Evolutionary conservation across 306 rosid genomes (phyloP), one percentile per base, ranked within the genome.

Genomic region (Quercus wislizeni): DNA sequence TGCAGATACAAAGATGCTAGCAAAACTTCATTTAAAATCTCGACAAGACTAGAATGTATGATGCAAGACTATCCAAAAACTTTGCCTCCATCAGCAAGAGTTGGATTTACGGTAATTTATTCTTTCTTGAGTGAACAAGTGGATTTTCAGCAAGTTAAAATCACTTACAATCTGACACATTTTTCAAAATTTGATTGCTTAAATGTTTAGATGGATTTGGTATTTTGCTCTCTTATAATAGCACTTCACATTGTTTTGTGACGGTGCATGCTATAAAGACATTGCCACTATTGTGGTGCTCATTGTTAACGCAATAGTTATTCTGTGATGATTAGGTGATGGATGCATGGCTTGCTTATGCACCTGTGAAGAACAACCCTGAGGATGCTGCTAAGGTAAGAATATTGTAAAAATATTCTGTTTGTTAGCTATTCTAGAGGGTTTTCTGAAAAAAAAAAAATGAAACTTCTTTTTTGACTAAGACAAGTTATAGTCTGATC

Each of bases 331-430:
- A 52, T 79, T 41, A 95, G 99, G 97, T 90, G 69, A 87, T 91
- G 94, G 99, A 93, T 79, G 14, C 94, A 74, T 95, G 98, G 98
- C 85, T 95, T 89, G 98, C 98, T 84, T 93, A 95, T 89, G 97
- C 97, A 76, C 99, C 97, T 31, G 98, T 95, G 81, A 95, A 95
- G 91, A 95, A 95, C 82, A 95, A 95, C 85, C 97, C 99, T 28
- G 98, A 91, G 83, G 99, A 90, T 80, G 98, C 99, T 83, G 88
- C 99, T 64, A 91, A 90, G 99, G 97, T 93, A 84, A 35, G 68
- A 12, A 71, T 72, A 76, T 59, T 57, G 41, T 59, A 77, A 71
- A 71, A 79, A 83, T 84, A 68, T 55, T 5, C 15, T 55, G 51
- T 56, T 56, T 80, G n/a, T 81, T 57, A 56, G 25, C 10, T n/a